Percentiles rank a stretch among this genome's conserved stretches.
Conservation (phyloP, 2,329 filamentous ascomycete species). For the Bertia moriformis region DNA sequence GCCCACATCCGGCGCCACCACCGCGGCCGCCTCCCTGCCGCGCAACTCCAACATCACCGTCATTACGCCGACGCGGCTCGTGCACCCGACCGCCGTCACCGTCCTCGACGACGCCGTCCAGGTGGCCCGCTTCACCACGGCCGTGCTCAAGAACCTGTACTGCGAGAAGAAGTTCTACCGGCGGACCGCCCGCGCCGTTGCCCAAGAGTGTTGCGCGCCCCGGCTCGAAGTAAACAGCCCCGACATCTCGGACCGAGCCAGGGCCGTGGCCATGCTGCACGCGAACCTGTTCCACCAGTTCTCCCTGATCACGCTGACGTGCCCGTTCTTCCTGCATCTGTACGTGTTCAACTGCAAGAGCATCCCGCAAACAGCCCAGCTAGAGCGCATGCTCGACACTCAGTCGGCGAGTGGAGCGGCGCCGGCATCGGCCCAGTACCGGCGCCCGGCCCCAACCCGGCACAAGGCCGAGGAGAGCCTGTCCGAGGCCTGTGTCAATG, state of each 20-base stretch:
- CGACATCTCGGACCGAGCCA: no score
- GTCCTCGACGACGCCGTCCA: background rate
- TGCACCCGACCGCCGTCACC: no score
- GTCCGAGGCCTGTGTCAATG: constrained; percentile 33
- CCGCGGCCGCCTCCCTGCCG: no score
- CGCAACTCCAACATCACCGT: no score
- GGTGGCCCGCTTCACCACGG: no score
- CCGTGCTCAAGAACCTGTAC: constrained; percentile 45
- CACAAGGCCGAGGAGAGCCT: constrained; percentile 20
- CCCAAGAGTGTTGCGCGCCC: constrained; percentile 33
- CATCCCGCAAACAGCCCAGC: constrained; percentile 10
- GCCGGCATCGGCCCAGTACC: background rate
- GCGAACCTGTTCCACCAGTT: constrained; percentile 47
- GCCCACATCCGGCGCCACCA: no score
- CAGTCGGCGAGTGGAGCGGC: background rate
- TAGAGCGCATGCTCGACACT: no score
- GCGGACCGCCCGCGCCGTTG: constrained; percentile 38
- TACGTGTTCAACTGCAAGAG: no score
- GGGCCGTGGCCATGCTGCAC: constrained; percentile 45
- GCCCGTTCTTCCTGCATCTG: constrained; percentile 48
- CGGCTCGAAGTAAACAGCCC: no score
- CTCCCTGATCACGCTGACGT: constrained; percentile 45
- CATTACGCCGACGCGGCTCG: no score
- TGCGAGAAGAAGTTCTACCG: constrained; percentile 43
- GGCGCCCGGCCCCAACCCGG: background rate